These are phyloP conservation scores for Ogataea hybrid DNA, from an alignment of 1,139 yeast genomes.

Conservation along the genomic window DNA sequence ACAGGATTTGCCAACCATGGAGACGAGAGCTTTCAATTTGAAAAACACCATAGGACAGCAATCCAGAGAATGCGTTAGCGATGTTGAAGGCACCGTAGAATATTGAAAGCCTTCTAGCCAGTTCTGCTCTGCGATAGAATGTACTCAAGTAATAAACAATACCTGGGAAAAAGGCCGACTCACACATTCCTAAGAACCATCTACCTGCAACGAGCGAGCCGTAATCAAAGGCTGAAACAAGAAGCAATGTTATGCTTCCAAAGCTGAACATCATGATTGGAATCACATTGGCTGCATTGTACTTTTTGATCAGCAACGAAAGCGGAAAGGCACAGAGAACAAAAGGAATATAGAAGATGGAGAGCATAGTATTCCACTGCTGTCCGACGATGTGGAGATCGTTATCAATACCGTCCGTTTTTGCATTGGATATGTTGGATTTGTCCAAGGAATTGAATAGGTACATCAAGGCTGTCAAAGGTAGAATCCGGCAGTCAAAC, in stretches of 20 bases:
- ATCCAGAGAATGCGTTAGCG: conserved; percentile 53
- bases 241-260: conserved; percentile 37
- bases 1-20: conserved; percentile 50
- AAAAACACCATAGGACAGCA: conserved; percentile 40
- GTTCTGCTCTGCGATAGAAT: conserved; percentile 48
- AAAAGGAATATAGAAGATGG: conserved; percentile 57
- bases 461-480: conserved; percentile 24
- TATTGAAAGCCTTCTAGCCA: conserved; percentile 46
- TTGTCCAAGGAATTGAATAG: conserved; percentile 43
- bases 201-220: conserved; percentile 51
- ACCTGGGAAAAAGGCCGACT: conserved; percentile 59
- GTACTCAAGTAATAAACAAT: conserved; percentile 44
- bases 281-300: conserved; percentile 29
- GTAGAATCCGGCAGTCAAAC: conserved; percentile 36
- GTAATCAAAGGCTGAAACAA: conserved; percentile 41
- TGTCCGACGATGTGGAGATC: conserved; percentile 47
- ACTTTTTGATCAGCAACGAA: conserved; percentile 38
- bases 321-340: conserved; percentile 57
- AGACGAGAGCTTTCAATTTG: conserved; percentile 34
- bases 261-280: conserved; percentile 23
- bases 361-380: conserved; percentile 52
- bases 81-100: conserved; percentile 50
- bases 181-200: conserved; percentile 53
- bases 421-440: conserved; percentile 60
- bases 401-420: conserved; percentile 53